These are phyloP conservation scores for Conticribra guillardii DNA, from an alignment of 108 stramenopile genomes.

Conservation along the genomic window DNA sequence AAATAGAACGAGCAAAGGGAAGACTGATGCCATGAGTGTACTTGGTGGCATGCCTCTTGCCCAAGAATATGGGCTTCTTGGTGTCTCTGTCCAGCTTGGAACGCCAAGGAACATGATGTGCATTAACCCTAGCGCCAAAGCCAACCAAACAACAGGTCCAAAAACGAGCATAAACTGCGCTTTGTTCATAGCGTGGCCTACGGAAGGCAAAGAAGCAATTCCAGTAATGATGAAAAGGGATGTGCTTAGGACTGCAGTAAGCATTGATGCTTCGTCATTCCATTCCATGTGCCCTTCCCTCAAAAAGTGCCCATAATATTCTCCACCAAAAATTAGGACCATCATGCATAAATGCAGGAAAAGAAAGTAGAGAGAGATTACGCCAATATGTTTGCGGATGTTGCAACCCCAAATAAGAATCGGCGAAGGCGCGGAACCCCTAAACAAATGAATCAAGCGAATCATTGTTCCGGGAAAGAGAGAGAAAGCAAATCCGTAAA, in stretches of 20 bases:
- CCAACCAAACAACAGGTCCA: slow-evolving; percentile 35
- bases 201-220: slow-evolving; percentile 29
- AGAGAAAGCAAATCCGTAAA: slow-evolving; percentile 32
- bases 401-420: slow-evolving; percentile 21
- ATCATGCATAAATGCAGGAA: slow-evolving; percentile 19
- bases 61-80: slow-evolving; percentile 24
- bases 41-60: slow-evolving; percentile 35
- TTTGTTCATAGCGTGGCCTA: slow-evolving; percentile 34
- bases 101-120: slow-evolving; percentile 32
- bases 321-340: slow-evolving; percentile 19
- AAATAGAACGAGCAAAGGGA: slow-evolving; percentile 24
- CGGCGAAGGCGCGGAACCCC: not conserved
- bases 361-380: slow-evolving; percentile 32
- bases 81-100: slow-evolving; percentile 8
- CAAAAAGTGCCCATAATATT: slow-evolving; percentile 24
- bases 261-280: slow-evolving; percentile 30
- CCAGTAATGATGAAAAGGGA: slow-evolving; percentile 24
- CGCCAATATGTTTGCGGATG: slow-evolving; percentile 33
- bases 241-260: slow-evolving; percentile 10
- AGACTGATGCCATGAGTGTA: slow-evolving; percentile 29
- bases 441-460: slow-evolving; percentile 1
- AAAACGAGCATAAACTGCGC: slow-evolving; percentile 20
- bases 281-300: slow-evolving; percentile 17
- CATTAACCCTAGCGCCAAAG: slow-evolving; percentile 21
- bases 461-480: slow-evolving; percentile 26